Evolutionary conservation across 805 yeast species (phyloP).

Genomic region (Zygoascus ofunaensis): DNA sequence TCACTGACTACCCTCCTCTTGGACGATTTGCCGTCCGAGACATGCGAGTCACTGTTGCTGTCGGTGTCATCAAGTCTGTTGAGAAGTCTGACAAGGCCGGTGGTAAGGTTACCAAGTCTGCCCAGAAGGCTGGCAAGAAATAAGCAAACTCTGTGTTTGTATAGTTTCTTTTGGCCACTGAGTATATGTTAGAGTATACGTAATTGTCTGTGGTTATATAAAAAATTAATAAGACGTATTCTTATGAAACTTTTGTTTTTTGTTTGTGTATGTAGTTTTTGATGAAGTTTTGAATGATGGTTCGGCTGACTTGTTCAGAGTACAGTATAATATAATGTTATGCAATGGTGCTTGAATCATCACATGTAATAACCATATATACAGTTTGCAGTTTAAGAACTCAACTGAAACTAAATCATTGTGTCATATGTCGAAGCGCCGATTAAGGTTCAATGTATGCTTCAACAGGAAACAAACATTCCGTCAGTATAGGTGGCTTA

Average conservation of each 20-base stretch:
- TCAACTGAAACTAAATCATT: no score
- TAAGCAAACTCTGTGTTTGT: slow-evolving; percentile 27
- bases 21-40: slow-evolving; percentile 99
- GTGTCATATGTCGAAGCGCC: no score
- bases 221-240: not conserved
- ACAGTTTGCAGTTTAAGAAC: no score
- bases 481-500: no score
- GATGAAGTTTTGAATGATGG: not conserved
- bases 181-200: not conserved
- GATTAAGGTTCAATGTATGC: no score
- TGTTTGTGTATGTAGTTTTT: not conserved
- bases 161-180: not conserved
- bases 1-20: slow-evolving; percentile 90
- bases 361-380: no score
- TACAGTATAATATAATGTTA: no score
- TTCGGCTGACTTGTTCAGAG: not conserved
- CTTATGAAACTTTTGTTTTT: not conserved
- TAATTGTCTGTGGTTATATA: not conserved
- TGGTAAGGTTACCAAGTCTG: slow-evolving; percentile 96
- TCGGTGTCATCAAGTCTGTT: slow-evolving; percentile 96
- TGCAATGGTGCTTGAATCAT: no score
- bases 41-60: slow-evolving; percentile 99
- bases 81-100: slow-evolving; percentile 74
- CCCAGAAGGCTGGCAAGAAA: slow-evolving; percentile 72
- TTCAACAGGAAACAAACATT: no score